Conservation (phyloP, 2,329 filamentous ascomycete species). For the Dryadomyces sulphureus region DNA sequence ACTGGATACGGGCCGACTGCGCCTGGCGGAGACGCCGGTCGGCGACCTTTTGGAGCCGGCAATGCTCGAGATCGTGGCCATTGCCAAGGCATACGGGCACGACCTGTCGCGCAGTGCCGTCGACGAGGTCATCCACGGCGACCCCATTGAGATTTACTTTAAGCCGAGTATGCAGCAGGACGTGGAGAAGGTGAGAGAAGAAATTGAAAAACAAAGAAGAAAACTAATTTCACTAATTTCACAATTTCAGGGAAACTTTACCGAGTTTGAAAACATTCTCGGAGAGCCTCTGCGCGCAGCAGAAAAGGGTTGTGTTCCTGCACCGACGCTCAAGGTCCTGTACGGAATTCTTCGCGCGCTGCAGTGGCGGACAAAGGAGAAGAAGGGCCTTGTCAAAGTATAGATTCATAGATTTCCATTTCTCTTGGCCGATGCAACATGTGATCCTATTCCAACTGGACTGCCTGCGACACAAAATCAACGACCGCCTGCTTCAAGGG, state of each 20-base stretch:
- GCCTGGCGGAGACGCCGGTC: conserved; percentile 1
- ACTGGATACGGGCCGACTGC: conserved; percentile 7
- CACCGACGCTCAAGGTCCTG: conserved; percentile 32
- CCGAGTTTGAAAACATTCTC: conserved; percentile 40
- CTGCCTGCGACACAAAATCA: too few relatives aligned
- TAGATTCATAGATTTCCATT: too few relatives aligned
- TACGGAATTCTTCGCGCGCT: conserved; percentile 32
- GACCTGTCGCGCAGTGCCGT: conserved; percentile 26
- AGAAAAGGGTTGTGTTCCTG: conserved; percentile 28
- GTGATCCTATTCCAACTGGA: too few relatives aligned
- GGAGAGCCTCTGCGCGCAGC: conserved; percentile 41
- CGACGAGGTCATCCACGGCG: conserved; percentile 28
- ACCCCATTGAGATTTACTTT: conserved; percentile 33
- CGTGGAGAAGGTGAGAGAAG: conserved; percentile 22
- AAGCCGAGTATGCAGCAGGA: conserved; percentile 40
- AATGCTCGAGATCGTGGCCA: conserved; percentile 35
- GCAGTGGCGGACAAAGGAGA: conserved; percentile 31
- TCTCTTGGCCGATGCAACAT: too few relatives aligned
- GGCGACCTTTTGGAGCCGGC: conserved; percentile 28
- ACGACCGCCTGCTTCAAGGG: too few relatives aligned
- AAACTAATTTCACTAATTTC: not conserved
- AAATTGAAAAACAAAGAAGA: too few relatives aligned
- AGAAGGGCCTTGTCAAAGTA: conserved; percentile 20
- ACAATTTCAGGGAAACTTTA: conserved; percentile 26
- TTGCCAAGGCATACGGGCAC: conserved; percentile 26